These are phyloP conservation scores for Backusella liffmaniae DNA, from an alignment of 192 early-diverging fungal genomes.

Conservation along the genomic window DNA sequence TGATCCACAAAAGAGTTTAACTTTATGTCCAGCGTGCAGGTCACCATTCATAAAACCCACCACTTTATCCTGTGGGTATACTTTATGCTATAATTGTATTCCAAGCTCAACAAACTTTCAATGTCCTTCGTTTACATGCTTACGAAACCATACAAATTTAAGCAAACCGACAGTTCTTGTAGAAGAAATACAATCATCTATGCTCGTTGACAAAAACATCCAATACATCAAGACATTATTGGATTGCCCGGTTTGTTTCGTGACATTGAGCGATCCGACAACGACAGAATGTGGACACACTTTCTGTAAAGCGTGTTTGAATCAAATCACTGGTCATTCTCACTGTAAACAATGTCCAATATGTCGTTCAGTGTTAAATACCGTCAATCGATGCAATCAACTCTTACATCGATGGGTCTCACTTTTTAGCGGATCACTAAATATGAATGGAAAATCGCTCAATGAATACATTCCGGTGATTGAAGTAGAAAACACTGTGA, in stretches of 20 bases:
- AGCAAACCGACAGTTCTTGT: slow-evolving; percentile 34
- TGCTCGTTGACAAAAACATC: not conserved
- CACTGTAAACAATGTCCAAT: slow-evolving; percentile 36
- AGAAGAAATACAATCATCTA: slow-evolving; percentile 25
- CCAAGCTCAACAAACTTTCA: slow-evolving; percentile 7
- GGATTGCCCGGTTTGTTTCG: slow-evolving; percentile 60
- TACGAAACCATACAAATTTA: slow-evolving; percentile 12
- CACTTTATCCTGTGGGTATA: slow-evolving; percentile 45
- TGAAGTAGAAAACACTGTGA: not conserved
- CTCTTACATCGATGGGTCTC: not conserved
- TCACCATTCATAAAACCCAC: slow-evolving; percentile 18
- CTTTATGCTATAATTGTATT: slow-evolving; percentile 34
- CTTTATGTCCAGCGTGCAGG: slow-evolving; percentile 4
- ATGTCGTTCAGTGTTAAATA: slow-evolving; percentile 39
- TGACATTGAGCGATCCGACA: slow-evolving; percentile 49
- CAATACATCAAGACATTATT: not conserved
- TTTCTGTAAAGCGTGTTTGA: slow-evolving; percentile 58
- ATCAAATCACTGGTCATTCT: slow-evolving; percentile 46
- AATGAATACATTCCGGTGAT: not conserved
- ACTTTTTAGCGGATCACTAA: not conserved
- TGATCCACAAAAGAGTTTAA: not conserved
- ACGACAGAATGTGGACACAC: slow-evolving; percentile 69
- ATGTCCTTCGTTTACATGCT: slow-evolving; percentile 19
- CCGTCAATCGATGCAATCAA: not conserved
- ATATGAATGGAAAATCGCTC: not conserved